Evolutionary conservation across 2,329 filamentous ascomycete genomes (phyloP).

Genomic region (Xylaria multiplex): DNA sequence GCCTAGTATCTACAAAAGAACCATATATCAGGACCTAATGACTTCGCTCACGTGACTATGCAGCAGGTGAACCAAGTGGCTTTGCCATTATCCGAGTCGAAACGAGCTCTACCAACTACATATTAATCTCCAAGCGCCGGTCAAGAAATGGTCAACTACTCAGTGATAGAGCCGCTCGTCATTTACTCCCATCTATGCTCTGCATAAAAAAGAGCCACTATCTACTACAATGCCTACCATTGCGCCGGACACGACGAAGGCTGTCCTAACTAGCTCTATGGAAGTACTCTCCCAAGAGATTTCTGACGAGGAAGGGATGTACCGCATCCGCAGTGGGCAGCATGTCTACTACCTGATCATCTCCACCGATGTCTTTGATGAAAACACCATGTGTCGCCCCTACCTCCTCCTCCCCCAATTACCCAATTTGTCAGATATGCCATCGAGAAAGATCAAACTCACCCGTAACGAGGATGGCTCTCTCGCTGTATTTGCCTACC

Average conservation of each 20-base stretch:
- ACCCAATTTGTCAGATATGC: constrained; percentile 42
- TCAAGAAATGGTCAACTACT: constrained; percentile 23
- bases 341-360: constrained; percentile 44
- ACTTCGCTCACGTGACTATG: background rate
- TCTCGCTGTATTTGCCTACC: constrained; percentile 32
- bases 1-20: background rate
- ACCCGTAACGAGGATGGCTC: constrained; percentile 34
- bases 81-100: constrained; percentile 14
- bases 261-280: constrained; percentile 19
- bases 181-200: constrained; percentile 17
- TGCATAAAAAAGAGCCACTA: constrained; percentile 22
- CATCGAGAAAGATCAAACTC: constrained; percentile 44
- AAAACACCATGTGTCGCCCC: constrained; percentile 48
- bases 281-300: constrained; percentile 33
- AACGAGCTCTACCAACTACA: constrained; percentile 26
- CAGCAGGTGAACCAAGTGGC: constrained; percentile 12
- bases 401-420: constrained; percentile 47
- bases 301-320: constrained; percentile 34
- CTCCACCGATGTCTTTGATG: constrained; percentile 42
- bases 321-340: constrained; percentile 40
- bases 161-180: constrained; percentile 22
- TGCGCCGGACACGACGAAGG: constrained; percentile 17
- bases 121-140: constrained; percentile 26
- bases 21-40: no score
- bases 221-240: constrained; percentile 29